A percentile compares a stretch with the other conserved stretches of the same genome.
phyloP scores from a whole-genome alignment of 148 eudicot genomes.

The Drosera capensis region DNA sequence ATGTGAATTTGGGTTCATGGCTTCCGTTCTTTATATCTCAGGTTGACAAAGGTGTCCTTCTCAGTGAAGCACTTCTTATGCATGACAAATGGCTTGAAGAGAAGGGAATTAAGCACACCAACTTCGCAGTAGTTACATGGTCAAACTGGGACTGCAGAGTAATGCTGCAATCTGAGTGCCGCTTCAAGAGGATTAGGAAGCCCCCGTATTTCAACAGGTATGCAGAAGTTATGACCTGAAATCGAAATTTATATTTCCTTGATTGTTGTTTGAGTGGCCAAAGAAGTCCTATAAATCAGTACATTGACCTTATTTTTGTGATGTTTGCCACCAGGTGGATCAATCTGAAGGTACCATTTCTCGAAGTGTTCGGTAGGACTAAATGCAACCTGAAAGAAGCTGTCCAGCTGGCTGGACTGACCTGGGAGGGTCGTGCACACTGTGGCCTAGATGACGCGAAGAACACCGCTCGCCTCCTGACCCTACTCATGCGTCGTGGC shows the following conservation, averaged over 20 bases:
- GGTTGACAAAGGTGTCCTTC: slow-evolving; percentile 84
- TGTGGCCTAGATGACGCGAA: slow-evolving; percentile 92
- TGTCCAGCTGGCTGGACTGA: slow-evolving; percentile 67
- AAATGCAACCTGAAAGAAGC: slow-evolving; percentile 79
- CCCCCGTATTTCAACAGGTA: slow-evolving; percentile 81
- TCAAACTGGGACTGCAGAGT: slow-evolving; percentile 93
- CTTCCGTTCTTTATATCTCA: slow-evolving; percentile 14
- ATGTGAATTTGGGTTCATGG: too few relatives aligned
- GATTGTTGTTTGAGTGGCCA: background rate
- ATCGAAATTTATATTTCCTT: background rate
- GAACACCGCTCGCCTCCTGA: slow-evolving; percentile 70
- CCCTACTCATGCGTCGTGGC: slow-evolving; percentile 52
- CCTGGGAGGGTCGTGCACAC: slow-evolving; percentile 92
- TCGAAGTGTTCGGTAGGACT: slow-evolving; percentile 34
- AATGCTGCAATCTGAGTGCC: slow-evolving; percentile 95
- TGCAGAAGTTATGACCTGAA: background rate
- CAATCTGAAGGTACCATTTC: slow-evolving; percentile 62
- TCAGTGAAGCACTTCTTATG: slow-evolving; percentile 71
- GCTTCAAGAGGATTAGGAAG: slow-evolving; percentile 66
- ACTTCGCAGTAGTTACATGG: slow-evolving; percentile 92
- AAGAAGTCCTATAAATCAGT: background rate
- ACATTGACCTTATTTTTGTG: background rate
- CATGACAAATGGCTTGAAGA: slow-evolving; percentile 97
- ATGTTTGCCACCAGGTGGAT: slow-evolving; percentile 54
- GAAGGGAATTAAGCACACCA: slow-evolving; percentile 61